These are phyloP conservation scores for Phlegmacium glaucopus DNA, from an alignment of 768 basidiomycete species.

Conservation along the genomic window DNA sequence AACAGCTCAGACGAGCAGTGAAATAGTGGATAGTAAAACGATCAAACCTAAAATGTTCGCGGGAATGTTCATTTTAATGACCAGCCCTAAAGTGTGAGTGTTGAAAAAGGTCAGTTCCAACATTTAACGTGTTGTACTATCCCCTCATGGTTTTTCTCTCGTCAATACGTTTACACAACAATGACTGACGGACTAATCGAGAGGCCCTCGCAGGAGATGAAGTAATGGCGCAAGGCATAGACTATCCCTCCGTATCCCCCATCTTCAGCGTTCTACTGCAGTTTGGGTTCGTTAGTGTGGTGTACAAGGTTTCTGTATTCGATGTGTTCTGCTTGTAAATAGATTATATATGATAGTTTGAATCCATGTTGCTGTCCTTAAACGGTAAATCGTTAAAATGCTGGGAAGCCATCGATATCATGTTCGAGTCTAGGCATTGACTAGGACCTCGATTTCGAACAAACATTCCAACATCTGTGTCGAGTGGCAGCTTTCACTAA, in stretches of 20 bases:
- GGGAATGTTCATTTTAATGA: neutral
- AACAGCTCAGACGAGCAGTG: slow-evolving; percentile 3
- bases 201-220: slow-evolving; percentile 88
- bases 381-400: too few relatives aligned
- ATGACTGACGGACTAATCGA: slow-evolving; percentile 39
- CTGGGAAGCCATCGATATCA: too few relatives aligned
- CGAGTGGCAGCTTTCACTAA: slow-evolving; percentile 1
- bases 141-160: slow-evolving; percentile 43
- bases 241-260: slow-evolving; percentile 89
- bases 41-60: neutral
- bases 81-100: neutral
- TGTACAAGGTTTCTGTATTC: slow-evolving; percentile 53
- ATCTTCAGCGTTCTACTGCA: slow-evolving; percentile 49
- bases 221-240: slow-evolving; percentile 87
- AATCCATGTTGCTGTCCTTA: neutral
- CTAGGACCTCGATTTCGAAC: slow-evolving; percentile 8
- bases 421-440: slow-evolving; percentile 7
- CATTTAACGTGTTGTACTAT: slow-evolving; percentile 12
- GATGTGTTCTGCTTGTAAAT: too few relatives aligned
- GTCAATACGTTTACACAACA: slow-evolving; percentile 28
- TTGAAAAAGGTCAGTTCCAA: neutral
- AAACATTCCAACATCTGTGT: slow-evolving; percentile 28
- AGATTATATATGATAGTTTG: neutral
- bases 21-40: neutral
- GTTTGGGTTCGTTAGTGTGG: slow-evolving; percentile 82